Conservation (phyloP, 768 basidiomycete species). For the Pleurotus djamor region DNA sequence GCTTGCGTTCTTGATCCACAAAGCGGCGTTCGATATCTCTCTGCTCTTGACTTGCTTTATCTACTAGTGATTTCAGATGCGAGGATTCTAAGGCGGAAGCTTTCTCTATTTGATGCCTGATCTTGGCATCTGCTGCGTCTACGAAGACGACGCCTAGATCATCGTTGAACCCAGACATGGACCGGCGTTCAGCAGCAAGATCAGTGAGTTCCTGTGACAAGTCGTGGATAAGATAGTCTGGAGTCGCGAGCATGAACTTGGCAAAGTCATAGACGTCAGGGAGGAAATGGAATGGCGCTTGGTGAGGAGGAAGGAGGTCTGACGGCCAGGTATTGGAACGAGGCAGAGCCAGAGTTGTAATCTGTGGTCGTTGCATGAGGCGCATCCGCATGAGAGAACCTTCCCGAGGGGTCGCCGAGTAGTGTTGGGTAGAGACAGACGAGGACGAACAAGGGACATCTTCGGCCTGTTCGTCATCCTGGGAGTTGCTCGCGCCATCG, state of each 20-base stretch:
- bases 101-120: constrained; percentile 79
- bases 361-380: constrained; percentile 89
- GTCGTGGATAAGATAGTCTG: constrained; percentile 75
- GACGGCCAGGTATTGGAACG: constrained; percentile 93
- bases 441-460: constrained; percentile 36
- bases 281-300: constrained; percentile 94
- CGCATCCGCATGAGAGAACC: constrained; percentile 79
- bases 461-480: constrained; percentile 28
- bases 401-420: constrained; percentile 39
- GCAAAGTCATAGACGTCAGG: constrained; percentile 87
- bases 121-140: constrained; percentile 71
- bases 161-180: constrained; percentile 68
- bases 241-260: constrained; percentile 96
- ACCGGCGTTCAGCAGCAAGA: constrained; percentile 66
- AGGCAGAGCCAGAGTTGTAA: constrained; percentile 93
- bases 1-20: constrained; percentile 23
- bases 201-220: constrained; percentile 73
- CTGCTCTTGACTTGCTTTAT: constrained; percentile 57
- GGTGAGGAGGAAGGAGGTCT: constrained; percentile 85
- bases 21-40: constrained; percentile 50
- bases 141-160: constrained; percentile 78
- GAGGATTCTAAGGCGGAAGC: constrained; percentile 74
- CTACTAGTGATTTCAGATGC: constrained; percentile 59
- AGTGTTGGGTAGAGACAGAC: constrained; percentile 27
- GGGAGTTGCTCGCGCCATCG: constrained; percentile 40